Evolutionary conservation across 2,329 filamentous ascomycete species (phyloP), one percentile per base, ranked within the genome.

Genomic region (Fusarium sp.): DNA sequence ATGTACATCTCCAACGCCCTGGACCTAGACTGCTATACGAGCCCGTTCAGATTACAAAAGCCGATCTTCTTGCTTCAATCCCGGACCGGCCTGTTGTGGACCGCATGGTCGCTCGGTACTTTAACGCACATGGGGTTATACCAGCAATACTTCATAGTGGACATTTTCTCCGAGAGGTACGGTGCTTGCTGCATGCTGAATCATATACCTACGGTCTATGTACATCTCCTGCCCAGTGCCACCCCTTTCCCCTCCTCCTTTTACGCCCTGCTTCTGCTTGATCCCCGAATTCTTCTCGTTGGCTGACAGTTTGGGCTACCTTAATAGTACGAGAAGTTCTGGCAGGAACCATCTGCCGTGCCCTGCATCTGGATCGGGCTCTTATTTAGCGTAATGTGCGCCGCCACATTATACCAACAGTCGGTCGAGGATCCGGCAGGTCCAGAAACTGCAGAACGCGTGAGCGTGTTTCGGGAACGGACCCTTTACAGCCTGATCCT

Each of bases 401-500:
- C n/a, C 6, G 46, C 46, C 2, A 37, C 29, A 2, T 3, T 49
- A 8, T 37, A 6, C 3, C 46, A 37, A 37, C 31, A 49, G 8
- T 37, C 46, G 1, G 35, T 26, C 18, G 4, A 39, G 1, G 33
- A 50, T 9, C 7, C 47, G 10, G 11, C n/a, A 13, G 33, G 28
- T 21, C 47, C 47, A 3, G 18, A 37, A 20, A 3, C 23, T 20
- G 16, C n/a, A 20, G 21, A 37, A 12, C 12, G 31, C 2, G 12
- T 35, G 16, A 16, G 6, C 4, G 1, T 37, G 0, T 49, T 20
- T 8, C 29, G 29, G 2, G 46, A 37, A 16, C 21, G 15, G 12
- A 37, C 46, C 4, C 46, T 49, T 1, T 18, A 50, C 23, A 18
- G 49, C 28, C 57, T 68, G 2, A 47, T 68, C 8, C 21, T 65